Conservation (phyloP, 1,284 basidiomycete genomes). For the Singerocomus rubriflavus region DNA sequence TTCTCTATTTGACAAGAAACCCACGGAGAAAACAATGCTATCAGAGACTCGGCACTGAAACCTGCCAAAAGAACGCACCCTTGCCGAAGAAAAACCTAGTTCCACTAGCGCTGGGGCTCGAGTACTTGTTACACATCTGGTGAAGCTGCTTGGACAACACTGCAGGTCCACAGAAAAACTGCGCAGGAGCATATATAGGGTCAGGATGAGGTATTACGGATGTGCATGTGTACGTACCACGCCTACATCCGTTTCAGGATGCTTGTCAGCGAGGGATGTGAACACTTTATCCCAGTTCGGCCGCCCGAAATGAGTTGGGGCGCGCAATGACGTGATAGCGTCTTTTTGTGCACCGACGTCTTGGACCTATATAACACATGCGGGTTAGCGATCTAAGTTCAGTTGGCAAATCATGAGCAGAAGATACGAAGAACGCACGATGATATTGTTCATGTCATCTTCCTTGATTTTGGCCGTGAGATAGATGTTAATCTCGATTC, state of each 20-base stretch:
- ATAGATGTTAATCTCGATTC: constrained; percentile 90
- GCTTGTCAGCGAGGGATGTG: constrained; percentile 69
- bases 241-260: constrained; percentile 82
- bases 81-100: constrained; percentile 90
- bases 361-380: constrained; percentile 48
- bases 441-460: constrained; percentile 87
- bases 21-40: neutral
- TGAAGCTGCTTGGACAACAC: constrained; percentile 71
- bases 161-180: constrained; percentile 82
- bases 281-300: constrained; percentile 93
- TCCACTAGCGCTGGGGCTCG: constrained; percentile 69
- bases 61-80: constrained; percentile 38
- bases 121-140: constrained; percentile 80
- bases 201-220: constrained; percentile 3
- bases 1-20: constrained; percentile 20
- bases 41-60: constrained; percentile 1
- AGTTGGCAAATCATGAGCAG: neutral
- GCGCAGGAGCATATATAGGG: neutral
- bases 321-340: constrained; percentile 78
- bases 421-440: constrained; percentile 43
- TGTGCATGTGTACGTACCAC: constrained; percentile 46
- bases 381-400: constrained; percentile 1
- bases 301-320: constrained; percentile 90
- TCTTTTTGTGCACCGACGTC: constrained; percentile 89
- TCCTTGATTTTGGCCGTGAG: constrained; percentile 85